Evolutionary conservation across 441 rosid species (phyloP), one percentile per base, ranked within the genome.

Genomic region (Euphorbia celastroides): DNA sequence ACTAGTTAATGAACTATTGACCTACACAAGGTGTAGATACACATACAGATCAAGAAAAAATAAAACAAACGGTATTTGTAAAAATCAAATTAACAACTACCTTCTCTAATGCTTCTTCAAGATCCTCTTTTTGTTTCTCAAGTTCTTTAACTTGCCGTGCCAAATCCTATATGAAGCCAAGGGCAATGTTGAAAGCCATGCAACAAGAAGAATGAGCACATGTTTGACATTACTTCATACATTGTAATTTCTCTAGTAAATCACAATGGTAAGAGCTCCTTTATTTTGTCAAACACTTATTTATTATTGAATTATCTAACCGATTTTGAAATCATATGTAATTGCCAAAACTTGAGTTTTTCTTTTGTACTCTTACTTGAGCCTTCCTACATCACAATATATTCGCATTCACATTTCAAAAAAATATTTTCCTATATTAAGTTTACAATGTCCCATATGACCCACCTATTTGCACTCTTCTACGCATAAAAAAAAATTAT

Each of bases 91-190:
- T 5, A 42, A 38, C 5, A 11, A 23, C n/a, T 52, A 90, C 98
- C 86, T 77, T 78, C 69, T 78, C 86, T 57, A 93, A 76, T 80
- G 82, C 85, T 77, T 80, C 83, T 86, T 90, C 97, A 72, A 88
- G 97, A 65, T 87, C 89, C 62, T 77, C 84, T 72, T 85, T 88
- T 70, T 73, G 55, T 73, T 70, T 79, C 84, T 90, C 96, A 71
- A 93, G 88, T 64, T 81, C 80, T 62, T 61, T 69, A 62, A 93
- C 75, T 70, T 85, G 90, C 55, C 52, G 80, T n/a, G 77, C 78
- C 71, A 88, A 70, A 56, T 90, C 97, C 98, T 93, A 80, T 55
- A 73, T 76, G 80, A 56, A 51, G 31, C 60, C 70, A 77, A 5
- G 17, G 27, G 46, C 34, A 41, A 64, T 22, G 28, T 55, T 70